Conservation (phyloP, 2,329 filamentous ascomycete species). For the Claviceps arundinis region DNA sequence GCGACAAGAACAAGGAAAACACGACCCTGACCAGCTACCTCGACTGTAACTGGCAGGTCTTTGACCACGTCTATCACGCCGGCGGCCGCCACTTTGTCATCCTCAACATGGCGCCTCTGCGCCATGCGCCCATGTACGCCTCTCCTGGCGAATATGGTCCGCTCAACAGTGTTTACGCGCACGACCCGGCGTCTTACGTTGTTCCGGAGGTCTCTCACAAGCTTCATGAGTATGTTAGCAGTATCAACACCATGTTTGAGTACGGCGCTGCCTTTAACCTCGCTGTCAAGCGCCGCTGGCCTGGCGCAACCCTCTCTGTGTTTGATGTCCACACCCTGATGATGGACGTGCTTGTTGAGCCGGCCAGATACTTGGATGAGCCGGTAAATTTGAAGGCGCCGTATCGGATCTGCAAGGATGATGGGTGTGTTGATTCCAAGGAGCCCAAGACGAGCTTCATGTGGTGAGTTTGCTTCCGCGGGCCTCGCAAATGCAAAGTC, state of each 20-base stretch:
- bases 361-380: slow-evolving; percentile 45
- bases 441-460: slow-evolving; percentile 45
- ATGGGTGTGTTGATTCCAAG: slow-evolving; percentile 15
- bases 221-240: slow-evolving; percentile 32
- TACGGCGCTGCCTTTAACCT: slow-evolving; percentile 36
- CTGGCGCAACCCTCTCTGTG: slow-evolving; percentile 47
- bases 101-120: slow-evolving; percentile 53
- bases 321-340: slow-evolving; percentile 56
- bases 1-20: slow-evolving; percentile 44
- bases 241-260: slow-evolving; percentile 34
- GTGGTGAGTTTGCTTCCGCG: slow-evolving; percentile 36
- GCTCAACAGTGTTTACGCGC: slow-evolving; percentile 27
- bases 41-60: slow-evolving; percentile 51
- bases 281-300: slow-evolving; percentile 33
- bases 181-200: slow-evolving; percentile 31
- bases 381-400: slow-evolving; percentile 49
- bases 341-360: slow-evolving; percentile 50
- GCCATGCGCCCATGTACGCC: slow-evolving; percentile 54
- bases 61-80: slow-evolving; percentile 49
- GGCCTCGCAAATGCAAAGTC: no score
- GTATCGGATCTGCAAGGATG: slow-evolving; percentile 37
- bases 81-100: slow-evolving; percentile 61
- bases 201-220: slow-evolving; percentile 31
- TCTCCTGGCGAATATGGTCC: slow-evolving; percentile 1
- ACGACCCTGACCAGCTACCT: slow-evolving; percentile 52